These are phyloP conservation scores for Cladosporium velox DNA, from an alignment of 2,329 filamentous ascomycete species.

Conservation along the genomic window DNA sequence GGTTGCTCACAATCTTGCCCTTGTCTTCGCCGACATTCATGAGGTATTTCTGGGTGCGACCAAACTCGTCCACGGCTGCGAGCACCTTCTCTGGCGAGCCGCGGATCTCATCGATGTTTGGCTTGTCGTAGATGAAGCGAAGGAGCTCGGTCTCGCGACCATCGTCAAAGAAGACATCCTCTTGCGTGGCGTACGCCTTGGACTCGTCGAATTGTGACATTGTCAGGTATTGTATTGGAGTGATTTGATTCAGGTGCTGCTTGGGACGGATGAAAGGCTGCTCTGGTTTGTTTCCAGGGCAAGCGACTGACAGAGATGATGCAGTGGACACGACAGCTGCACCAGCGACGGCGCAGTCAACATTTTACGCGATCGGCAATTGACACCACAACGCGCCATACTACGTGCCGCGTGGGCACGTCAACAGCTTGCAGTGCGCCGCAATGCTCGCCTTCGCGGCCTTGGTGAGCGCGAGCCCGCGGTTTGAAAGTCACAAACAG, in stretches of 20 bases:
- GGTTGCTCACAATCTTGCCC: conserved; percentile 66
- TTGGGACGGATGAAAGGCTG: neutral
- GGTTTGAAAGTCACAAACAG: neutral
- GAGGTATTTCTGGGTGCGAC: conserved; percentile 65
- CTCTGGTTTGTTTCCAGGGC: neutral
- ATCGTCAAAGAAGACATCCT: conserved; percentile 59
- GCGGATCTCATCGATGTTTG: conserved; percentile 63
- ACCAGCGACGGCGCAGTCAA: conserved; percentile 6
- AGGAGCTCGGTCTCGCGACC: conserved; percentile 74
- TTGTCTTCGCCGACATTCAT: conserved; percentile 82
- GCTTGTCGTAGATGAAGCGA: conserved; percentile 65
- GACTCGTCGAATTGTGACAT: conserved; percentile 41
- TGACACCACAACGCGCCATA: conserved; percentile 9
- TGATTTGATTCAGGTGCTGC: neutral
- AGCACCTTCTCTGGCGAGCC: conserved; percentile 66
- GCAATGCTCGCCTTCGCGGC: neutral
- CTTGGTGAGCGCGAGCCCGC: neutral
- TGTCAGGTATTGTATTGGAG: neutral
- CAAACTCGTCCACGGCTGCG: conserved; percentile 70
- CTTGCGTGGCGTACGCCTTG: conserved; percentile 52
- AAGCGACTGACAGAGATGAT: neutral
- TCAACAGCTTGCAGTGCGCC: neutral
- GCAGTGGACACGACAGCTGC: neutral
- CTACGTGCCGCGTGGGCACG: conserved; percentile 8
- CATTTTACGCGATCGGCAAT: conserved; percentile 19